These are phyloP conservation scores for Globisporangium nagaii DNA, from an alignment of 352 stramenopile species.

Conservation along the genomic window DNA sequence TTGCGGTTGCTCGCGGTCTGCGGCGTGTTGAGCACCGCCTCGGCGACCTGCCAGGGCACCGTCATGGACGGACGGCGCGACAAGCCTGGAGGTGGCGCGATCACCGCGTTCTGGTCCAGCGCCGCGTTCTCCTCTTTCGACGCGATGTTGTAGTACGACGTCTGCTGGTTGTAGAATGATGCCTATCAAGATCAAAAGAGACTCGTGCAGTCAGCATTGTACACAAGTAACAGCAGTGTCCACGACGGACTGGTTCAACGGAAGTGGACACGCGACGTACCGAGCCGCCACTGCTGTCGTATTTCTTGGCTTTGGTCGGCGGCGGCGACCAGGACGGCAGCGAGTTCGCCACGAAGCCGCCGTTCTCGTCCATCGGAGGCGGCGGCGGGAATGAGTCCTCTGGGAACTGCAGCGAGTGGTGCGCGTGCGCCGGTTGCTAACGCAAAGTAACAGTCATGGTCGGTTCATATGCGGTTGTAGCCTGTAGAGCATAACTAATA, in stretches of 20 bases:
- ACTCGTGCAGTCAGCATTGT: background rate
- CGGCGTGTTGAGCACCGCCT: slow-evolving; percentile 76
- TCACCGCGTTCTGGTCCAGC: slow-evolving; percentile 62
- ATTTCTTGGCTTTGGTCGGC: slow-evolving; percentile 58
- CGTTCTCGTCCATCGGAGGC: slow-evolving; percentile 56
- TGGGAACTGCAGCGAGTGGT: slow-evolving; percentile 44
- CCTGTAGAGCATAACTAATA: too few relatives aligned
- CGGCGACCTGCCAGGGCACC: slow-evolving; percentile 79
- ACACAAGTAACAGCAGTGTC: too few relatives aligned
- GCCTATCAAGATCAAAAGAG: slow-evolving; percentile 12
- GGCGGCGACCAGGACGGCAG: slow-evolving; percentile 82
- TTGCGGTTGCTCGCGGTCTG: slow-evolving; percentile 66
- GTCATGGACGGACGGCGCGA: slow-evolving; percentile 79
- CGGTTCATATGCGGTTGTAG: too few relatives aligned
- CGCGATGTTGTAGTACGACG: slow-evolving; percentile 65
- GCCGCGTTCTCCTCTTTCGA: slow-evolving; percentile 48
- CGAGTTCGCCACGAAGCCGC: slow-evolving; percentile 54
- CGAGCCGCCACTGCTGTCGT: slow-evolving; percentile 37
- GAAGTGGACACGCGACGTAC: too few relatives aligned
- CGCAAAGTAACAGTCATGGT: background rate
- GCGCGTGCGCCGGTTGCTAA: slow-evolving; percentile 1
- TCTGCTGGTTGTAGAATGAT: slow-evolving; percentile 71
- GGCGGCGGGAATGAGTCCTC: slow-evolving; percentile 74
- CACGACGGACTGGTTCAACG: too few relatives aligned
- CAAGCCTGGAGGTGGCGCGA: slow-evolving; percentile 62